Conservation (phyloP, 2,329 filamentous ascomycete genomes). For the Pseudopithomyces chartarum region DNA sequence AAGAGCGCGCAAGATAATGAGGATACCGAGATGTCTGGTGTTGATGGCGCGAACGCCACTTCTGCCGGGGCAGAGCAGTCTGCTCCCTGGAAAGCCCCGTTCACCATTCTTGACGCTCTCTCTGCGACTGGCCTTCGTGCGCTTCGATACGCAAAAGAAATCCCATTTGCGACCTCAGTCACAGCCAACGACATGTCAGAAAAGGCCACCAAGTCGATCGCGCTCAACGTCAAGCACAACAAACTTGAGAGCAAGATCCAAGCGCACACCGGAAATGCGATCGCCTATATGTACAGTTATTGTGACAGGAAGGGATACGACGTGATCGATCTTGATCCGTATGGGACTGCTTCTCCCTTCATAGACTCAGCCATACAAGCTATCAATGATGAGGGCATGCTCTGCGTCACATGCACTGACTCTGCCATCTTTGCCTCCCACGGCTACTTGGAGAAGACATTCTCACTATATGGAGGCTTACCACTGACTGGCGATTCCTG, state of each 20-base stretch:
- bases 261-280: conserved; percentile 79
- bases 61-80: background rate
- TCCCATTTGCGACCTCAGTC: conserved; percentile 80
- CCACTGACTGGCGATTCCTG: conserved; percentile 83
- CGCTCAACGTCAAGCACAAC: conserved; percentile 85
- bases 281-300: conserved; percentile 85
- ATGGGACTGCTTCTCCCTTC: conserved; percentile 91
- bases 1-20: conserved; percentile 25
- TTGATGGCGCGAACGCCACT: conserved; percentile 4
- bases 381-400: conserved; percentile 82
- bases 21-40: background rate
- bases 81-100: conserved; percentile 29
- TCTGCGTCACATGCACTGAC: conserved; percentile 97
- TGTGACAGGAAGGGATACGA: conserved; percentile 71
- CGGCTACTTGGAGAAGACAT: conserved; percentile 93
- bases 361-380: conserved; percentile 89
- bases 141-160: conserved; percentile 86
- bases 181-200: conserved; percentile 89
- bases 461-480: conserved; percentile 87
- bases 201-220: conserved; percentile 79
- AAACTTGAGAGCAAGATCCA: conserved; percentile 71
- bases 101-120: conserved; percentile 85
- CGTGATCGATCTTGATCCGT: conserved; percentile 95
- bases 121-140: conserved; percentile 93
- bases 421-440: conserved; percentile 93